phyloP scores from a whole-genome alignment of 768 basidiomycete genomes.

The Dentipellis fragilis region DNA sequence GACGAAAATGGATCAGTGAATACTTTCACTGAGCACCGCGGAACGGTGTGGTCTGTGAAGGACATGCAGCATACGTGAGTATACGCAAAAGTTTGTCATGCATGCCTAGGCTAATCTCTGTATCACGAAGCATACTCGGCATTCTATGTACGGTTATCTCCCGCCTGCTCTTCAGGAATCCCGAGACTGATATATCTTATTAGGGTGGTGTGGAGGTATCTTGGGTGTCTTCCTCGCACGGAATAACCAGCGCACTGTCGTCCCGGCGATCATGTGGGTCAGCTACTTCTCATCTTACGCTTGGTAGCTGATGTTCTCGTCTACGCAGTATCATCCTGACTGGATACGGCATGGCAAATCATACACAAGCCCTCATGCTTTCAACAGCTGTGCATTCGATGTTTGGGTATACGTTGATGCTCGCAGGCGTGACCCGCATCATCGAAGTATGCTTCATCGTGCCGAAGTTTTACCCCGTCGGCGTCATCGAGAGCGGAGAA shows the following conservation, averaged over 20 bases:
- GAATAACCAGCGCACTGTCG: constrained; percentile 74
- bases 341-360: constrained; percentile 91
- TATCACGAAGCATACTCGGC: not conserved
- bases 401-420: constrained; percentile 81
- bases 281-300: not conserved
- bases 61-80: constrained; percentile 92
- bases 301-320: not conserved
- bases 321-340: constrained; percentile 67
- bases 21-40: constrained; percentile 88
- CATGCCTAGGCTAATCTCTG: no score
- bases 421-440: constrained; percentile 71
- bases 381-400: constrained; percentile 79
- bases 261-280: constrained; percentile 71
- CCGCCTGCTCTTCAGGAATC: not conserved
- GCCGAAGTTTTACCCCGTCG: constrained; percentile 24
- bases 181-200: constrained; percentile 2
- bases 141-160: not conserved
- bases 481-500: constrained; percentile 25
- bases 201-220: constrained; percentile 91
- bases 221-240: constrained; percentile 77
- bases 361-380: constrained; percentile 75
- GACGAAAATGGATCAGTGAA: constrained; percentile 42
- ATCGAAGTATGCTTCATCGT: constrained; percentile 78
- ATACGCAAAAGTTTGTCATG: not conserved
- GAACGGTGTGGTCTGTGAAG: constrained; percentile 74